Percentiles rank a stretch among this genome's conserved stretches.
Conservation (phyloP, 2,329 filamentous ascomycete genomes). For the Raffaelea albimanens region DNA sequence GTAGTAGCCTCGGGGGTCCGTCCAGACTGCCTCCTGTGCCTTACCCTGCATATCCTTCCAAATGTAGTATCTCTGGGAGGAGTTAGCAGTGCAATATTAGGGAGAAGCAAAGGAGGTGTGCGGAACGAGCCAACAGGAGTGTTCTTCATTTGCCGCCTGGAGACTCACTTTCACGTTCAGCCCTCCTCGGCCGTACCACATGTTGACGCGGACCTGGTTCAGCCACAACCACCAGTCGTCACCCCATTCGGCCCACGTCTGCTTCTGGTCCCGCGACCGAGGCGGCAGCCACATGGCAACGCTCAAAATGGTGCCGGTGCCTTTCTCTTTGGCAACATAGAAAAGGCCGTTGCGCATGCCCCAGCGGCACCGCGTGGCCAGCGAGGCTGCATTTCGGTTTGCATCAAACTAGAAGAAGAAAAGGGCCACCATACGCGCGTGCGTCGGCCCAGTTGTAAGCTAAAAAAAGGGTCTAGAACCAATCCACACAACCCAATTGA, state of each 20-base stretch:
- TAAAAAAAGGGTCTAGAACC: neutral
- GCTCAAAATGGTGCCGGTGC: constrained; percentile 48
- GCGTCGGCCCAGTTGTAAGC: too few species aligned
- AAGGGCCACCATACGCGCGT: too few species aligned
- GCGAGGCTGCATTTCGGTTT: constrained; percentile 51
- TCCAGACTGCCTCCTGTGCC: constrained; percentile 55
- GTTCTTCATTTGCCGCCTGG: too few species aligned
- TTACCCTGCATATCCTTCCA: constrained; percentile 59
- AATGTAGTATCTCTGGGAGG: constrained; percentile 52
- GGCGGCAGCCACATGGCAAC: constrained; percentile 66
- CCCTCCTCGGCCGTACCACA: constrained; percentile 59
- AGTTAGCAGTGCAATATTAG: neutral
- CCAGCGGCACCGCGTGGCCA: constrained; percentile 58
- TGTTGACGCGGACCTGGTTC: constrained; percentile 57
- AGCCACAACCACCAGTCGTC: constrained; percentile 58
- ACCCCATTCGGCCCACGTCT: constrained; percentile 53
- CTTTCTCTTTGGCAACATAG: constrained; percentile 56
- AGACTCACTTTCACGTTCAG: constrained; percentile 49
- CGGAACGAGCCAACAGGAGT: too few species aligned
- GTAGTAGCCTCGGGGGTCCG: constrained; percentile 58
- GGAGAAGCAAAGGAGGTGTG: neutral
- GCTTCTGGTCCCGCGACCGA: constrained; percentile 30
- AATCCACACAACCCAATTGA: too few species aligned
- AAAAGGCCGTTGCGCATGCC: constrained; percentile 62
- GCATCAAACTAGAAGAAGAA: constrained; percentile 43